phyloP scores from a whole-genome alignment of 176 grass and related monocot species.

The Guadua angustifolia region DNA sequence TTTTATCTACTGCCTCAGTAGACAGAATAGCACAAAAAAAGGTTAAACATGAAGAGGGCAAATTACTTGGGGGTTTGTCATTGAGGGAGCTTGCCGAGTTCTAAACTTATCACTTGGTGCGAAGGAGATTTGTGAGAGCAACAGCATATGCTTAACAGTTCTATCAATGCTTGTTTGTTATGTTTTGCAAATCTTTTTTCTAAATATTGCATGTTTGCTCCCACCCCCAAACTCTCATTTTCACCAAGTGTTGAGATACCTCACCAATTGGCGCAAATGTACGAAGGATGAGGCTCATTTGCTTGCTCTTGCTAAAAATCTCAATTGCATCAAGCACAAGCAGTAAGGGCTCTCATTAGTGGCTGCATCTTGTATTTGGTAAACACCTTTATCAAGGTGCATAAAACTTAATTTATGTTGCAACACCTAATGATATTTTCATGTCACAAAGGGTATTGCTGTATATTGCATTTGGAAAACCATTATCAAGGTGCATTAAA shows the following conservation, averaged over 20 bases:
- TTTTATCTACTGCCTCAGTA: not conserved
- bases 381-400: not conserved
- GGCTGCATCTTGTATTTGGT: not conserved
- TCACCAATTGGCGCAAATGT: not conserved
- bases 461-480: constrained; percentile 8
- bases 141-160: not conserved
- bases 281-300: not conserved
- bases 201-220: not conserved
- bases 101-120: not conserved
- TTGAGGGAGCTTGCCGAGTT: not conserved
- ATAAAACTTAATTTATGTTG: not conserved
- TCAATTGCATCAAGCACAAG: constrained; percentile 13
- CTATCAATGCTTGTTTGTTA: not conserved
- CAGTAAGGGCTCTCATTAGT: not conserved
- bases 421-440: not conserved
- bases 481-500: not conserved
- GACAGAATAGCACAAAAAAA: not conserved
- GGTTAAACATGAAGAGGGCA: not conserved
- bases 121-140: not conserved
- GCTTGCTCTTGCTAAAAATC: not conserved
- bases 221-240: not conserved
- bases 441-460: not conserved
- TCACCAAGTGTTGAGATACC: not conserved
- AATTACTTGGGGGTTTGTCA: not conserved
- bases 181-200: not conserved